phyloP scores from a whole-genome alignment of 2,329 filamentous ascomycete genomes.

The Onygenales sp. region DNA sequence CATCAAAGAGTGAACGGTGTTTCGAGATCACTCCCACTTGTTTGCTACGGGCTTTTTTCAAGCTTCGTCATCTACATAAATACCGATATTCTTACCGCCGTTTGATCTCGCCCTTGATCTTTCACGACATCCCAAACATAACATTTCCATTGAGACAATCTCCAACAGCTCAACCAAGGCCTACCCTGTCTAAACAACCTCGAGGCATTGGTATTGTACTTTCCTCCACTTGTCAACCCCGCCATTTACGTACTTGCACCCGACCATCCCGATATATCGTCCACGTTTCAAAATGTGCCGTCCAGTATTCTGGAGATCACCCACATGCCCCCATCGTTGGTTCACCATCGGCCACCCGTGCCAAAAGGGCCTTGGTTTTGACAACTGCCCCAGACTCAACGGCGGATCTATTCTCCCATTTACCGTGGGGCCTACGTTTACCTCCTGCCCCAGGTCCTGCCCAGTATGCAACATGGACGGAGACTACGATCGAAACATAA shows the following conservation, averaged over 20 bases:
- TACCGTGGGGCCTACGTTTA: constrained; percentile 7
- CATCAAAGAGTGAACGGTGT: constrained; percentile 1
- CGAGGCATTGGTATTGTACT: neutral
- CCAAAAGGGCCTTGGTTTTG: constrained; percentile 19
- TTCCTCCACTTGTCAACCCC: neutral
- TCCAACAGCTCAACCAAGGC: no score
- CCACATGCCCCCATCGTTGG: constrained; percentile 40
- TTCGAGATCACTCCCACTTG: neutral
- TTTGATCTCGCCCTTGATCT: neutral
- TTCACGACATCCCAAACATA: no score
- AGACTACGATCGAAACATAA: constrained; percentile 22
- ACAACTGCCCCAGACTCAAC: constrained; percentile 16
- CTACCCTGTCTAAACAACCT: neutral
- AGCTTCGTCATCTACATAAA: neutral
- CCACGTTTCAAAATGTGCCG: constrained; percentile 34
- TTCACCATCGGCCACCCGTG: constrained; percentile 38
- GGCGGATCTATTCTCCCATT: constrained; percentile 7
- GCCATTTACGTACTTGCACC: neutral
- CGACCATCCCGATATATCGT: no score
- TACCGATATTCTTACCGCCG: neutral
- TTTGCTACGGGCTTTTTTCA: neutral
- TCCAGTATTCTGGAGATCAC: constrained; percentile 35
- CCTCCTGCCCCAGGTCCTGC: constrained; percentile 18
- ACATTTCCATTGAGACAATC: no score
- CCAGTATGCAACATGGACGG: constrained; percentile 22